These are phyloP conservation scores for Suhomyces xylopsoci DNA, from an alignment of 805 yeast genomes.

Conservation along the genomic window DNA sequence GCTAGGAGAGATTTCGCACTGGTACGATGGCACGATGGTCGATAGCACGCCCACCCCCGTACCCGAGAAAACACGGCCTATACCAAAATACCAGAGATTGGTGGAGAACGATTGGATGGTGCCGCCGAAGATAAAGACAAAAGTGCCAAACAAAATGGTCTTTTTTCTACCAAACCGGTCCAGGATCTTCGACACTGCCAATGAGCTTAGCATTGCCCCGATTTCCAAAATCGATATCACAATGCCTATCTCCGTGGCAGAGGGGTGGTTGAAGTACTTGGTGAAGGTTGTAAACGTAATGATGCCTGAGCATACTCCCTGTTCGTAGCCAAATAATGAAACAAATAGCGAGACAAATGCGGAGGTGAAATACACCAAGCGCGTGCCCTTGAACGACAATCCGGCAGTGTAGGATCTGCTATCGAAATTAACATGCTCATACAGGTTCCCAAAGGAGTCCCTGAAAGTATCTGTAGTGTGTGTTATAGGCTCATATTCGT, in stretches of 20 bases:
- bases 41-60: conserved; percentile 84
- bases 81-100: conserved; percentile 54
- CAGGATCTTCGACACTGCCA: conserved; percentile 73
- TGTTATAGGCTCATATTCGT: background rate
- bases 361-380: conserved; percentile 42
- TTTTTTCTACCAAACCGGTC: conserved; percentile 77
- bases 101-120: conserved; percentile 61
- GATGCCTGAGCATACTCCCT: conserved; percentile 89
- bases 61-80: conserved; percentile 77
- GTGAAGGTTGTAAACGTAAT: conserved; percentile 71
- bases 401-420: conserved; percentile 29
- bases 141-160: conserved; percentile 77
- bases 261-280: conserved; percentile 67
- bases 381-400: conserved; percentile 36
- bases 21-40: conserved; percentile 84
- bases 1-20: conserved; percentile 84
- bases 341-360: conserved; percentile 45
- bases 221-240: conserved; percentile 86
- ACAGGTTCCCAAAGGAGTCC: conserved; percentile 34
- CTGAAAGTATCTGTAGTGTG: background rate
- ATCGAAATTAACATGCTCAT: conserved; percentile 37
- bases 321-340: conserved; percentile 41
- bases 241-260: conserved; percentile 73
- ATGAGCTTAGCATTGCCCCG: conserved; percentile 79
- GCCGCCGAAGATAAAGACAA: conserved; percentile 78